Evolutionary conservation across 345 rosid species (phyloP).

Genomic region (Brassica juncea): DNA sequence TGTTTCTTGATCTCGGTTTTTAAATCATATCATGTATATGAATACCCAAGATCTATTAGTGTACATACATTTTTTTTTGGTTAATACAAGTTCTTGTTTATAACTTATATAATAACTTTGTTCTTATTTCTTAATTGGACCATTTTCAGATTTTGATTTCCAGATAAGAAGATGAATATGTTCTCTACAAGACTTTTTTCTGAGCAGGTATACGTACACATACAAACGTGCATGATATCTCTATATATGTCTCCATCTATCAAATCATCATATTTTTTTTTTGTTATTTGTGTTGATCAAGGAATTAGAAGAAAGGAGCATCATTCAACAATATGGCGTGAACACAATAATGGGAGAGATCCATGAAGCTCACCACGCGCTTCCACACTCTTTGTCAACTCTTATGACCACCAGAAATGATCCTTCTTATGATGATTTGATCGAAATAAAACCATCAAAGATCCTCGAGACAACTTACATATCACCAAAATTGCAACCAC

Average conservation of each 20-base stretch:
- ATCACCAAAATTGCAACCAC: slow-evolving; percentile 13
- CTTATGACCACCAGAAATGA: not conserved
- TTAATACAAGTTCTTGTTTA: not conserved
- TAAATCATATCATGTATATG: not conserved
- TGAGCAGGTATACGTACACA: slow-evolving; percentile 46
- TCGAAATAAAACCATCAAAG: slow-evolving; percentile 30
- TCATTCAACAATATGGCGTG: slow-evolving; percentile 30
- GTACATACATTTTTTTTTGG: not conserved
- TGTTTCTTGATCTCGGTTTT: slow-evolving; percentile 12
- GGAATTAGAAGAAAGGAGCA: slow-evolving; percentile 34
- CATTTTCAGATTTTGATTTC: slow-evolving; percentile 19
- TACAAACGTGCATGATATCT: too few species aligned
- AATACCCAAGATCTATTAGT: not conserved
- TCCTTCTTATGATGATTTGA: slow-evolving; percentile 25
- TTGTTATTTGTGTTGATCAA: slow-evolving; percentile 4
- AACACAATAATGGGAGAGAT: slow-evolving; percentile 23
- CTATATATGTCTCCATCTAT: not conserved
- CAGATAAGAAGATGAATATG: slow-evolving; percentile 32
- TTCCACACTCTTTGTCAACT: slow-evolving; percentile 26
- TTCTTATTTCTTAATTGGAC: too few species aligned
- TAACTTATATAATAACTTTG: too few species aligned
- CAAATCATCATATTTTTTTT: not conserved
- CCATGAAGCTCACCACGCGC: slow-evolving; percentile 17
- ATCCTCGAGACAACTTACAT: slow-evolving; percentile 32
- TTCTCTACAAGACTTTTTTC: slow-evolving; percentile 50